Evolutionary conservation across 345 rosid genomes (phyloP).

Genomic region (Hypericum perforatum): DNA sequence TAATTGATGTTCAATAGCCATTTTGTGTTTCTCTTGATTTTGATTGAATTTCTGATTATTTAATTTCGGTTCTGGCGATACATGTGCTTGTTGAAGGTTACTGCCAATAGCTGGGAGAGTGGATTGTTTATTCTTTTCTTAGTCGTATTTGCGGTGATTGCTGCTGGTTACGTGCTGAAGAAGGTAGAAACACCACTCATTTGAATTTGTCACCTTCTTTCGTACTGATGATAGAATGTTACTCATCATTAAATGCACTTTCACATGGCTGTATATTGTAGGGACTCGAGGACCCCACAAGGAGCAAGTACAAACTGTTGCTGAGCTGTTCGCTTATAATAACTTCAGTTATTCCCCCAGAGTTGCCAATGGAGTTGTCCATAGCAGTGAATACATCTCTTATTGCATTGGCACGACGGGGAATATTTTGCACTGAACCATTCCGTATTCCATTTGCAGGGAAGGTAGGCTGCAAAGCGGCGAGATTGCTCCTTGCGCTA

Average conservation of each 20-base stretch:
- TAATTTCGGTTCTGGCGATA: neutral
- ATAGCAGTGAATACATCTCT: constrained; percentile 97
- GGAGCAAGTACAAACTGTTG: constrained; percentile 97
- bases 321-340: constrained; percentile 89
- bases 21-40: neutral
- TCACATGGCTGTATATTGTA: constrained; percentile 14
- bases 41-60: constrained; percentile 8
- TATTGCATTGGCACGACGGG: constrained; percentile 88
- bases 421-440: constrained; percentile 98
- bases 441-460: constrained; percentile 98
- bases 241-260: no score
- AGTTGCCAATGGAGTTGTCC: constrained; percentile 97
- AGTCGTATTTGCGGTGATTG: constrained; percentile 89
- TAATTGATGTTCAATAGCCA: constrained; percentile 17
- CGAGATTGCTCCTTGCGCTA: neutral
- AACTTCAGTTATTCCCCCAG: constrained; percentile 98
- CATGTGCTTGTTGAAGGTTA: constrained; percentile 43
- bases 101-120: constrained; percentile 99
- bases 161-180: constrained; percentile 95
- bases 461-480: constrained; percentile 40
- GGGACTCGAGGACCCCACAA: constrained; percentile 98
- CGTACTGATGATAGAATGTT: constrained; percentile 7
- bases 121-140: constrained; percentile 88
- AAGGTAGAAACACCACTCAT: constrained; percentile 39
- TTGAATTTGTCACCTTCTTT: neutral